Percentiles rank a stretch among this genome's conserved stretches.
Conservation (phyloP, 2,329 filamentous ascomycete genomes). For the Aureobasidium leucospermi region DNA sequence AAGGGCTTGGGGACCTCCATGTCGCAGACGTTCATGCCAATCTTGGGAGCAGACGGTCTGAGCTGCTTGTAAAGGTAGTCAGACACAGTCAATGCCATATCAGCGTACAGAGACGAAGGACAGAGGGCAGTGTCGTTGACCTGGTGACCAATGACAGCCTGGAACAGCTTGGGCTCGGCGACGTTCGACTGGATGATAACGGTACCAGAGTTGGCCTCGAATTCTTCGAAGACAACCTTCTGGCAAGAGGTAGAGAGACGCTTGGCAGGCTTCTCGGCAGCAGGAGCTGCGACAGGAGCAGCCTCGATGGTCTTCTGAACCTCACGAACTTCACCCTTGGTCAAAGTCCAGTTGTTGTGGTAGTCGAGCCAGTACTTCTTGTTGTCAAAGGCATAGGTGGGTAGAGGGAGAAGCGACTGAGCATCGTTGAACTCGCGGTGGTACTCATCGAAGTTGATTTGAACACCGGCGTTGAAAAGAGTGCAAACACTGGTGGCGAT, state of each 20-base stretch:
- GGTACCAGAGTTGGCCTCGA: constrained; percentile 52
- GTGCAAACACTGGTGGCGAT: constrained; percentile 51
- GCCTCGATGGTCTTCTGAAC: constrained; percentile 33
- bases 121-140: constrained; percentile 61
- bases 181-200: constrained; percentile 61
- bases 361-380: constrained; percentile 70
- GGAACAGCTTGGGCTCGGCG: constrained; percentile 54
- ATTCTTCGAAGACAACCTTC: constrained; percentile 54
- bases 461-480: constrained; percentile 55
- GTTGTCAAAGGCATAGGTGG: constrained; percentile 60
- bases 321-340: constrained; percentile 54
- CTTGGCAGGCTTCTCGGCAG: constrained; percentile 43
- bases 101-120: constrained; percentile 57
- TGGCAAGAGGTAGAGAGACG: constrained; percentile 58
- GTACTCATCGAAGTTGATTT: constrained; percentile 64
- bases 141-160: constrained; percentile 56
- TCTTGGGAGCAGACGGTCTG: constrained; percentile 47
- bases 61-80: constrained; percentile 62
- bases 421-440: constrained; percentile 54
- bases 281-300: constrained; percentile 26
- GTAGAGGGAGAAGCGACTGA: constrained; percentile 56
- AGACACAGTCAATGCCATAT: constrained; percentile 58
- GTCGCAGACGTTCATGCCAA: constrained; percentile 57
- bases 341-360: constrained; percentile 63
- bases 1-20: constrained; percentile 66